A percentile compares a stretch with the other conserved stretches of the same genome.
These are phyloP conservation scores for Pyrenochaeta sp. DNA, from an alignment of 2,329 filamentous ascomycete species.

Conservation along the genomic window DNA sequence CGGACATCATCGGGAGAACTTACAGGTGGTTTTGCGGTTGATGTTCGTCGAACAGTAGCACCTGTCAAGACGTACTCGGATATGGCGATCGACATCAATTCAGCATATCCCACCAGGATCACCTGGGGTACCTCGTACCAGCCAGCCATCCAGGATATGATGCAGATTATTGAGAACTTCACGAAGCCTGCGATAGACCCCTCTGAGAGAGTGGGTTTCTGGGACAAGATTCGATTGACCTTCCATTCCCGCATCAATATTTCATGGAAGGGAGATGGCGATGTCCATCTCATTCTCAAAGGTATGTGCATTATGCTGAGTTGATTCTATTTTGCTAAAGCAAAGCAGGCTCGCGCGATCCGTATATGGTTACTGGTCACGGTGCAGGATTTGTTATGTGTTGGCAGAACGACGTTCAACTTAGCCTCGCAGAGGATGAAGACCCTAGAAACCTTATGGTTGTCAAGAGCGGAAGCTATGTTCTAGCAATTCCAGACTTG, in stretches of 20 bases:
- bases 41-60: slow-evolving; percentile 88
- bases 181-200: slow-evolving; percentile 94
- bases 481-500: slow-evolving; percentile 93
- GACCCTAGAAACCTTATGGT: slow-evolving; percentile 95
- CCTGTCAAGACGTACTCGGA: slow-evolving; percentile 97
- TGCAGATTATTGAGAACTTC: slow-evolving; percentile 98
- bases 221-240: slow-evolving; percentile 95
- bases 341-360: slow-evolving; percentile 75
- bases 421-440: slow-evolving; percentile 83
- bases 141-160: slow-evolving; percentile 98
- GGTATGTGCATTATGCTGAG: slow-evolving; percentile 55
- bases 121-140: slow-evolving; percentile 99
- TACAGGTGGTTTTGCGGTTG: slow-evolving; percentile 77
- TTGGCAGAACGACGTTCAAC: slow-evolving; percentile 92
- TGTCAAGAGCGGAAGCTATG: slow-evolving; percentile 93
- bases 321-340: slow-evolving; percentile 9
- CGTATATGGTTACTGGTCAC: slow-evolving; percentile 90
- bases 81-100: slow-evolving; percentile 91
- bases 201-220: slow-evolving; percentile 94
- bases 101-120: slow-evolving; percentile 86
- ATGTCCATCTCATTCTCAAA: slow-evolving; percentile 93
- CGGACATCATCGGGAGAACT: slow-evolving; percentile 64
- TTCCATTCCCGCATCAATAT: slow-evolving; percentile 92
- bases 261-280: slow-evolving; percentile 93
- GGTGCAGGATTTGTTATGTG: slow-evolving; percentile 98